phyloP scores from a whole-genome alignment of 2,329 filamentous ascomycete genomes.

The Trichophyton benhamiae region DNA sequence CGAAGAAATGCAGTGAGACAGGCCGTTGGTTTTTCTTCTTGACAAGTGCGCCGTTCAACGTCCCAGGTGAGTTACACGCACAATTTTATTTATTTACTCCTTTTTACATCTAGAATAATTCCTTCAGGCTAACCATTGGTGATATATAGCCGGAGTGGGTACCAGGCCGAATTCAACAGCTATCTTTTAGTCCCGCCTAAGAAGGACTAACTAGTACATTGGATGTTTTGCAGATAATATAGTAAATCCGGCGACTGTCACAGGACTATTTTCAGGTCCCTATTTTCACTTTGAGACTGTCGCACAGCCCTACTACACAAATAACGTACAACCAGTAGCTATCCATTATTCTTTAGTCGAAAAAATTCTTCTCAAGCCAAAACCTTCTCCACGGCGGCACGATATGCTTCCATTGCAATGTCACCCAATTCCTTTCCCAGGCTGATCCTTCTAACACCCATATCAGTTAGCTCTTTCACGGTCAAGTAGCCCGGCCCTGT shows the following conservation, averaged over 20 bases:
- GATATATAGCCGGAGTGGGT: conserved; percentile 16
- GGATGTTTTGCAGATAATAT: too few relatives aligned
- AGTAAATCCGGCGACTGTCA: too few relatives aligned
- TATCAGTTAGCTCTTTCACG: conserved; percentile 7
- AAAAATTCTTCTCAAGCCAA: not conserved
- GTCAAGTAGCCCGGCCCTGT: conserved; percentile 9
- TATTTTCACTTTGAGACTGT: not conserved
- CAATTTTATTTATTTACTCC: not conserved
- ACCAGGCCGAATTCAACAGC: conserved; percentile 22
- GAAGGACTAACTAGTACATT: not conserved
- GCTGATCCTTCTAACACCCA: conserved; percentile 10
- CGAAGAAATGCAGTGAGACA: conserved; percentile 24
- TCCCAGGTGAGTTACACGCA: conserved; percentile 23
- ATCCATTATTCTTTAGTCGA: not conserved
- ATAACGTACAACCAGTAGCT: not conserved
- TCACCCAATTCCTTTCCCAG: conserved; percentile 10
- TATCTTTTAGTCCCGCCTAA: conserved; percentile 16
- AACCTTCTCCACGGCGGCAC: conserved; percentile 2
- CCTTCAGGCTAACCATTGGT: conserved; percentile 4
- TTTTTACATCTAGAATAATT: not conserved
- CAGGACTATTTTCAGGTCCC: too few relatives aligned
- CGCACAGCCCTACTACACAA: not conserved
- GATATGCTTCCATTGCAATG: conserved; percentile 11
- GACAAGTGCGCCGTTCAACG: conserved; percentile 32
- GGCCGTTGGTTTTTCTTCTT: conserved; percentile 33